Evolutionary conservation across 2,329 filamentous ascomycete genomes (phyloP).

Genomic region (Ophiostoma montium): DNA sequence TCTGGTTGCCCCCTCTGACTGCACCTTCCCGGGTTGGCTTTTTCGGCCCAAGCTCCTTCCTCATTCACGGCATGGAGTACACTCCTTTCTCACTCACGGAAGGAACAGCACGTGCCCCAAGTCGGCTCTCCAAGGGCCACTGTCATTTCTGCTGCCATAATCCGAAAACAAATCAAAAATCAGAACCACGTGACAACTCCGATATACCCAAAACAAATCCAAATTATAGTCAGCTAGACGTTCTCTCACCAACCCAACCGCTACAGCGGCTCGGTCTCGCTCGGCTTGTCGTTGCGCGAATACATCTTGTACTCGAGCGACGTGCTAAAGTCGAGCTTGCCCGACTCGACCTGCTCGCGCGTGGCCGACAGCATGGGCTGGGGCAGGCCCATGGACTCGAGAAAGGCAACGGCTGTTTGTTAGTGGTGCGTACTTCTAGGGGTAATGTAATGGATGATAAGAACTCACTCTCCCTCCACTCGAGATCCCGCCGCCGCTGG

Average conservation of each 20-base stretch:
- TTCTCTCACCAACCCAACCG: background rate
- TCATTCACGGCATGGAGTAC: no score
- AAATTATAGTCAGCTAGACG: no score
- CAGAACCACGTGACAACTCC: no score
- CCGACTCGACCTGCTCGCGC: constrained; percentile 44
- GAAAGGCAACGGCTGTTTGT: constrained; percentile 30
- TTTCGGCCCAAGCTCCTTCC: no score
- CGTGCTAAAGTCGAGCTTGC: constrained; percentile 43
- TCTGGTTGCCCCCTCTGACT: no score
- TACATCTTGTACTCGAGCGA: constrained; percentile 48
- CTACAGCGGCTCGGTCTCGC: constrained; percentile 14
- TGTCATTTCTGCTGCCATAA: no score
- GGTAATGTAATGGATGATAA: background rate
- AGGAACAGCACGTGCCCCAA: no score
- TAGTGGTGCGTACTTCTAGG: background rate
- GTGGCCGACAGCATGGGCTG: constrained; percentile 41
- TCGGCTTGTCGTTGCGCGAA: constrained; percentile 41
- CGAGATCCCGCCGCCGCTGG: constrained; percentile 52
- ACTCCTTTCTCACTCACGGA: no score
- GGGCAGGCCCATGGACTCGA: constrained; percentile 53
- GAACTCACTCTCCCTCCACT: constrained; percentile 54
- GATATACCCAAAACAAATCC: background rate
- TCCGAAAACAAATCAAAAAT: no score
- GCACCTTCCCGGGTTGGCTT: no score
- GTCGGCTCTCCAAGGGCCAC: no score